phyloP scores from a whole-genome alignment of 352 stramenopile species.

The Phytopythium helicoides region DNA sequence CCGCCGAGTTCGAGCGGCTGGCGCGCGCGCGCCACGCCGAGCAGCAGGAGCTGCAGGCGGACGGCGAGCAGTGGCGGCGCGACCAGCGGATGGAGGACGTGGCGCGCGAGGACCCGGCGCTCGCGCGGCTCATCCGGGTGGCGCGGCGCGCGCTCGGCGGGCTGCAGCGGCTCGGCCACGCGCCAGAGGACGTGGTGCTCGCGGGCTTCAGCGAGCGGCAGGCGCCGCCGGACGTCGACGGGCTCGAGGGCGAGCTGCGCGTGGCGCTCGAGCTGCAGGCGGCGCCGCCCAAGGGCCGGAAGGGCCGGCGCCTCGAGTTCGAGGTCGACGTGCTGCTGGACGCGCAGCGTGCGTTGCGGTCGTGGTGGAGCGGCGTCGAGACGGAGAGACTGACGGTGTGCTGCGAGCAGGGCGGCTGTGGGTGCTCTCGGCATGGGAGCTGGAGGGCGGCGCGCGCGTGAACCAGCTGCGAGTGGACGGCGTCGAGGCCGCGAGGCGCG shows the following conservation, averaged over 20 bases:
- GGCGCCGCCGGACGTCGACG: conserved; percentile 3
- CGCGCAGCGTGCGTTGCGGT: conserved; percentile 31
- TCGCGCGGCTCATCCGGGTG: conserved; percentile 48
- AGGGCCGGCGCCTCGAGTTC: conserved; percentile 30
- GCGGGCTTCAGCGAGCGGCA: conserved; percentile 56
- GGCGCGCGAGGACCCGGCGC: conserved; percentile 32
- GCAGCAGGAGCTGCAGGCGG: conserved; percentile 27
- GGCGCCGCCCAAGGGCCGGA: conserved; percentile 12
- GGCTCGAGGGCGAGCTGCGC: conserved; percentile 19
- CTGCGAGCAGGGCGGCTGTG: conserved; percentile 37
- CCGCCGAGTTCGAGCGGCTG: conserved; percentile 41
- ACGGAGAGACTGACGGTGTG: too few relatives aligned
- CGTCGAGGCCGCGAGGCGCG: conserved; percentile 14
- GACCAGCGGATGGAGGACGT: conserved; percentile 34
- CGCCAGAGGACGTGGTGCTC: conserved; percentile 40
- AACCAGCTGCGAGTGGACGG: conserved; percentile 47
- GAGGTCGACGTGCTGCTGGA: conserved; percentile 52
- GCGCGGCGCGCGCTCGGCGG: conserved; percentile 43
- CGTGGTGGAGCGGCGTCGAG: too few relatives aligned
- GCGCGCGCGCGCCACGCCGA: conserved; percentile 26
- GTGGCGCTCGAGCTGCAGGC: conserved; percentile 26
- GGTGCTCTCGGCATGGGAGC: conserved; percentile 59
- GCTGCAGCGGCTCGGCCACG: conserved; percentile 60
- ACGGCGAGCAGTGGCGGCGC: conserved; percentile 16
- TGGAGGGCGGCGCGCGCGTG: conserved; percentile 24